Evolutionary conservation across 1,284 basidiomycete species (phyloP), one percentile per base, ranked within the genome.

Genomic region (Sporisorium reilianum): DNA sequence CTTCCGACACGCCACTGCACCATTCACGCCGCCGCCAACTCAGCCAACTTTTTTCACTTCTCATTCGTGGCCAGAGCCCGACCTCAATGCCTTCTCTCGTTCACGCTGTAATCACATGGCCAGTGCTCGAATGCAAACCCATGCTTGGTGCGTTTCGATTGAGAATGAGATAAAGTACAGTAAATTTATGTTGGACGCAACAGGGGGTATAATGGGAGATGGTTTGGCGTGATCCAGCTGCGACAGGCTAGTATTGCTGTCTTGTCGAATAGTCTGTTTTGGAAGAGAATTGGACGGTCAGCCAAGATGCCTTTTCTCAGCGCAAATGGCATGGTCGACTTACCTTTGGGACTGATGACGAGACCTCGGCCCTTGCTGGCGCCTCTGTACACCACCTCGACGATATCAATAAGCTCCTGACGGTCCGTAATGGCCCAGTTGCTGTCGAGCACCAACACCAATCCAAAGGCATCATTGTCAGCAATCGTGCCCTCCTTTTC

Each of bases 321-420:
- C 3, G 2, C 12, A 6, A 12, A 25, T 12, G 11, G 11, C 9
- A 34, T 34, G 32, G 32, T 34, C 32, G 5, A 44, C 69, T 64
- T 55, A 93, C 94, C 95, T 89, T 95, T 95, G 0, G 96, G 96
- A 0, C 95, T 95, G 30, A 99, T 94, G 54, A 99, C 96, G 25
- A 99, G 88, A 94, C 96, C 96, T 65, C 96, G 91, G 12, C 97
- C 96, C 84, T 98, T 99, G 2, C 94, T 95, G 2, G 96, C 96
- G 26, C 96, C 96, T 71, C 97, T 90, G 86, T 98, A 99, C 8
- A 99, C 95, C 11, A 96, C 97, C 86, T 99, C 96, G 80, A 99
- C 91, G 77, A 99, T 96, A 85, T 99, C 97, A 82, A 99, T 95
- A 83, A 99, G 87, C 65, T 79, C 83, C 55, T 84, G 83, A 58